These are phyloP conservation scores for Xerocomus nothofagi DNA, from an alignment of 1,284 basidiomycete genomes.

Conservation along the genomic window DNA sequence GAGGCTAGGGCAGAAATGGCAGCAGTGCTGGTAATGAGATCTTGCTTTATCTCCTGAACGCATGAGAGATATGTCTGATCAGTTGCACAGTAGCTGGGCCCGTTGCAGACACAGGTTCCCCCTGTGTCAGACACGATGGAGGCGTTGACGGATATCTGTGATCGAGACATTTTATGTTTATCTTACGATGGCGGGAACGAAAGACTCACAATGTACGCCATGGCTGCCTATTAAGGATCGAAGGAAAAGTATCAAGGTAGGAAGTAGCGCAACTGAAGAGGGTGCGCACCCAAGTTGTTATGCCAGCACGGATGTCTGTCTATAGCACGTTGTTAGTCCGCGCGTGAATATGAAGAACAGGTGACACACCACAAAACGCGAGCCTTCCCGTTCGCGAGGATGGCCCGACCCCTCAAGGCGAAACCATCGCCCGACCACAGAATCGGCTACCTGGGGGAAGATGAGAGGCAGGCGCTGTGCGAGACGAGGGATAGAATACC, in stretches of 20 bases:
- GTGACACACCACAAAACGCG: conserved; percentile 66
- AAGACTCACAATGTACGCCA: conserved; percentile 62
- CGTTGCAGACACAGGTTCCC: conserved; percentile 77
- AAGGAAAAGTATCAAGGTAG: conserved; percentile 7
- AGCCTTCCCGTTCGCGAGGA: conserved; percentile 70
- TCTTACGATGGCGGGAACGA: not conserved
- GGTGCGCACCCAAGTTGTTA: conserved; percentile 76
- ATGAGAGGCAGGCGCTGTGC: not conserved
- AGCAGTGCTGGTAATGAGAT: conserved; percentile 78
- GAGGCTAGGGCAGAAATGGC: conserved; percentile 76
- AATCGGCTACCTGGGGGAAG: conserved; percentile 57
- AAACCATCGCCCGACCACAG: conserved; percentile 79
- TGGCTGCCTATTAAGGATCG: conserved; percentile 48
- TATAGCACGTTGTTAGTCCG: conserved; percentile 29
- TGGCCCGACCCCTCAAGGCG: conserved; percentile 82
- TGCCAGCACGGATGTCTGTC: conserved; percentile 80
- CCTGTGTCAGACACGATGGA: conserved; percentile 76
- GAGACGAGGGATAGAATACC: conserved; percentile 22
- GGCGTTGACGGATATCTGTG: conserved; percentile 82
- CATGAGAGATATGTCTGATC: conserved; percentile 68
- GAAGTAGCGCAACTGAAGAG: not conserved
- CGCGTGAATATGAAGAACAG: not conserved
- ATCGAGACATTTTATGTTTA: not conserved
- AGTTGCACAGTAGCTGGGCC: conserved; percentile 49
- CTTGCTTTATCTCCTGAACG: conserved; percentile 63